phyloP scores from a whole-genome alignment of 768 basidiomycete species.

The Trametes meyenii region DNA sequence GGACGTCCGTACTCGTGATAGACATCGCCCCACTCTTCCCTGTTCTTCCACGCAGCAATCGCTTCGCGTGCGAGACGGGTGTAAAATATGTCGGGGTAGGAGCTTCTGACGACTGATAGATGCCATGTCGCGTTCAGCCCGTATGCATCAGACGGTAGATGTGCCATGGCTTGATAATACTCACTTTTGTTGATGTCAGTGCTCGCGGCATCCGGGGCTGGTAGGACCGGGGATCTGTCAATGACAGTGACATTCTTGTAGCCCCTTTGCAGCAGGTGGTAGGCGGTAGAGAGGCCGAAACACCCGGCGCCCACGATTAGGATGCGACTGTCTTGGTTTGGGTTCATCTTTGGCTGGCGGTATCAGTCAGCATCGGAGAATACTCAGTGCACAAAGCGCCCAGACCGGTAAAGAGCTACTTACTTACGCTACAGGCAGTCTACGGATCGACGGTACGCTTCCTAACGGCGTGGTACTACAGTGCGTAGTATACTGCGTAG shows the following conservation, averaged over 20 bases:
- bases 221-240: conserved; percentile 68
- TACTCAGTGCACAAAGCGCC: too few relatives aligned
- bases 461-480: too few relatives aligned
- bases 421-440: too few relatives aligned
- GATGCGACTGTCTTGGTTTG: neutral
- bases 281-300: conserved; percentile 87
- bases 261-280: conserved; percentile 71
- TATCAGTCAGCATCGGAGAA: too few relatives aligned
- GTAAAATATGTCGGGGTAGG: conserved; percentile 72
- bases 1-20: conserved; percentile 76
- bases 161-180: neutral
- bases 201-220: conserved; percentile 82
- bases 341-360: neutral
- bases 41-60: conserved; percentile 70
- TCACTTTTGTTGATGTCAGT: conserved; percentile 52
- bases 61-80: conserved; percentile 74
- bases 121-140: neutral
- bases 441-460: too few relatives aligned
- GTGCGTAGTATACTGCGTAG: too few relatives aligned
- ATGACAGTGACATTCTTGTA: conserved; percentile 74
- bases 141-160: neutral
- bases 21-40: conserved; percentile 64
- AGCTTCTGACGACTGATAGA: conserved; percentile 67
- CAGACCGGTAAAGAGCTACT: too few relatives aligned
- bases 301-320: conserved; percentile 77